These are phyloP conservation scores for Raffaelea ambrosiae DNA, from an alignment of 2,329 filamentous ascomycete genomes.

Conservation along the genomic window DNA sequence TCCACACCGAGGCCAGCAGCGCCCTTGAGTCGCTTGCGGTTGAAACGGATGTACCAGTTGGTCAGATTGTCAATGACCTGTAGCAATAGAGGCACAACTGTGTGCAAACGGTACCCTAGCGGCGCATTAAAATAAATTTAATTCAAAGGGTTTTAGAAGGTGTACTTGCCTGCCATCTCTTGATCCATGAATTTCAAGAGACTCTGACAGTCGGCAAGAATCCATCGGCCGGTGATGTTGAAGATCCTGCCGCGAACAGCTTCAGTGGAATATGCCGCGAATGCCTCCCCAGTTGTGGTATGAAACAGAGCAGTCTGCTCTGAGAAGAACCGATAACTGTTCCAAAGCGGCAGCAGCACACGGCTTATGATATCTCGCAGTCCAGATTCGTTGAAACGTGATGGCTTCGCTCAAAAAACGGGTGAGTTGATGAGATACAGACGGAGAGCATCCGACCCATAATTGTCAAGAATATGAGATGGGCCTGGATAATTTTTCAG, in stretches of 20 bases:
- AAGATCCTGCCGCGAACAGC: constrained; percentile 18
- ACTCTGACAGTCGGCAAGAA: constrained; percentile 85
- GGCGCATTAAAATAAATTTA: not conserved
- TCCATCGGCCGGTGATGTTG: constrained; percentile 96
- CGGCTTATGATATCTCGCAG: constrained; percentile 94
- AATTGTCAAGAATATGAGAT: constrained; percentile 70
- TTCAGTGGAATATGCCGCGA: constrained; percentile 62
- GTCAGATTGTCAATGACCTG: constrained; percentile 72
- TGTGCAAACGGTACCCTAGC: constrained; percentile 53
- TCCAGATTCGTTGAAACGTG: constrained; percentile 83
- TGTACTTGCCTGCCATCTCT: constrained; percentile 57
- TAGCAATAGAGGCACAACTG: constrained; percentile 78
- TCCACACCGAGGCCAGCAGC: constrained; percentile 73
- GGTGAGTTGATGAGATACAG: constrained; percentile 97
- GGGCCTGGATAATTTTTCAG: constrained; percentile 96
- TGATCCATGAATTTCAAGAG: constrained; percentile 84
- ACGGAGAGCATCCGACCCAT: constrained; percentile 84
- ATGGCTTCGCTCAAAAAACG: constrained; percentile 81
- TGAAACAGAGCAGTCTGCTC: constrained; percentile 79
- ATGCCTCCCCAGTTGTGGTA: constrained; percentile 73
- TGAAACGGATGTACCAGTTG: constrained; percentile 99
- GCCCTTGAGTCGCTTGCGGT: constrained; percentile 82
- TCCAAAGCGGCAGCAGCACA: constrained; percentile 87
- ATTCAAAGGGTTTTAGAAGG: not conserved
- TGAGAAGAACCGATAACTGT: constrained; percentile 94